Evolutionary conservation across 2,329 filamentous ascomycete species (phyloP).

Genomic region (Sporothrix sp.): DNA sequence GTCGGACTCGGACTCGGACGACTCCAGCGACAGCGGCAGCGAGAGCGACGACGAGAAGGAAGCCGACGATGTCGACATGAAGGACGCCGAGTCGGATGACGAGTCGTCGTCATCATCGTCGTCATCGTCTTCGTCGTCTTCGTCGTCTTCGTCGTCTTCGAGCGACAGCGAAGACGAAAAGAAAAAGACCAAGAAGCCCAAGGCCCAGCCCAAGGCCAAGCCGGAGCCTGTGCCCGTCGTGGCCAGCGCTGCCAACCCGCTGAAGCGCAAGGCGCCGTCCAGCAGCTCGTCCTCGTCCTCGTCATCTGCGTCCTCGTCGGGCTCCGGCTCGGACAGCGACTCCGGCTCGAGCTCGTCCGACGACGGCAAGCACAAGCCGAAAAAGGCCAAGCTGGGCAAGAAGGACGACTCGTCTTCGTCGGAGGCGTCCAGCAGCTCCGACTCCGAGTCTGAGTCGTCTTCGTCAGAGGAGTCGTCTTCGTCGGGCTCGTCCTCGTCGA

Average conservation of each 20-base stretch:
- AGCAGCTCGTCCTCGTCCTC: slow-evolving; percentile 30
- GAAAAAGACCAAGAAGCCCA: slow-evolving; percentile 20
- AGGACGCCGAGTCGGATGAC: slow-evolving; percentile 21
- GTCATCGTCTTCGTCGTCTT: slow-evolving; percentile 16
- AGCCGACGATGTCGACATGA: slow-evolving; percentile 16
- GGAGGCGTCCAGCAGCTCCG: neutral
- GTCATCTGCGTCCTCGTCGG: slow-evolving; percentile 25
- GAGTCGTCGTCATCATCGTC: slow-evolving; percentile 21
- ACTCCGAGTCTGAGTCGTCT: slow-evolving; percentile 11
- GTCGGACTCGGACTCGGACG: no score
- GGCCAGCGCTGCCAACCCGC: slow-evolving; percentile 29
- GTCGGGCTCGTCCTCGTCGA: neutral
- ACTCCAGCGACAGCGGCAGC: slow-evolving; percentile 1
- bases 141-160: slow-evolving; percentile 17
- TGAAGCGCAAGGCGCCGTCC: slow-evolving; percentile 46
- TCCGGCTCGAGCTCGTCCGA: slow-evolving; percentile 4
- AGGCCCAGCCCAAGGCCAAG: slow-evolving; percentile 19
- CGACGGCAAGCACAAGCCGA: slow-evolving; percentile 17
- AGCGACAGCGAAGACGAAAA: slow-evolving; percentile 26
- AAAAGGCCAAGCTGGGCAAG: slow-evolving; percentile 17
- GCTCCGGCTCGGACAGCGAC: slow-evolving; percentile 11
- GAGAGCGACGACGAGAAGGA: slow-evolving; percentile 17
- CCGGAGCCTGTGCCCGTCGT: slow-evolving; percentile 1
- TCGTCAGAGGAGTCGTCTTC: slow-evolving; percentile 24
- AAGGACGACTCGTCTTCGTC: slow-evolving; percentile 5